These are phyloP conservation scores for Erysimum cheiri DNA, from an alignment of 441 rosid genomes.

Conservation along the genomic window DNA sequence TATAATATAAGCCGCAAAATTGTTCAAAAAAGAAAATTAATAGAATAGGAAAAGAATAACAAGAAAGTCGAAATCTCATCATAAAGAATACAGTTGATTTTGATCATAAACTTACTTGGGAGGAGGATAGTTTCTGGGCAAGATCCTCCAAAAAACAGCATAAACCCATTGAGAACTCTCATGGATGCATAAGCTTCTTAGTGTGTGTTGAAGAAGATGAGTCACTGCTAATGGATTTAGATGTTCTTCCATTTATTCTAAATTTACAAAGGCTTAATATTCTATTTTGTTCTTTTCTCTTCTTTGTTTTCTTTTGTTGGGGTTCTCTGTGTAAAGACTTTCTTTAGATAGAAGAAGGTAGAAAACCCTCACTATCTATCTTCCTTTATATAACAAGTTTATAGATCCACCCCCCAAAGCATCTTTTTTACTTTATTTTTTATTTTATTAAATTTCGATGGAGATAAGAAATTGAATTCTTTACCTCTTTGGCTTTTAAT, in stretches of 20 bases:
- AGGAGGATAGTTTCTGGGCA: constrained; percentile 97
- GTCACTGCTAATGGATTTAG: constrained; percentile 82
- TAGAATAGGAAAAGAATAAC: constrained; percentile 9
- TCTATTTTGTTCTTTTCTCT: constrained; percentile 24
- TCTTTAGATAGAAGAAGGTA: constrained; percentile 49
- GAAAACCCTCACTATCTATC: constrained; percentile 53
- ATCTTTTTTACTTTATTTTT: constrained; percentile 1
- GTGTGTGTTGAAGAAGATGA: constrained; percentile 97
- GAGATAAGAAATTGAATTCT: constrained; percentile 19
- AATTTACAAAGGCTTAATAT: constrained; percentile 28
- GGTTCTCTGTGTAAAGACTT: constrained; percentile 38
- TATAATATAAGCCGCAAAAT: not conserved
- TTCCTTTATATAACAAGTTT: constrained; percentile 56
- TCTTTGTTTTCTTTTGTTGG: constrained; percentile 6
- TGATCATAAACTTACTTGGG: constrained; percentile 75
- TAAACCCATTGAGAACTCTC: constrained; percentile 96
- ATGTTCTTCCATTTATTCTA: constrained; percentile 77
- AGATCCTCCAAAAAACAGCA: constrained; percentile 99
- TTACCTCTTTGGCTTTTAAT: constrained; percentile 31
- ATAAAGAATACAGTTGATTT: not conserved
- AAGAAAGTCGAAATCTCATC: not conserved
- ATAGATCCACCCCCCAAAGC: constrained; percentile 54
- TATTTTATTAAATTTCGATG: constrained; percentile 8
- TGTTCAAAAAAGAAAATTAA: not conserved
- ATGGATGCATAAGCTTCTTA: constrained; percentile 89